These are phyloP conservation scores for Paecilomyces dactylethromorphus DNA, from an alignment of 2,329 filamentous ascomycete species.

Conservation along the genomic window DNA sequence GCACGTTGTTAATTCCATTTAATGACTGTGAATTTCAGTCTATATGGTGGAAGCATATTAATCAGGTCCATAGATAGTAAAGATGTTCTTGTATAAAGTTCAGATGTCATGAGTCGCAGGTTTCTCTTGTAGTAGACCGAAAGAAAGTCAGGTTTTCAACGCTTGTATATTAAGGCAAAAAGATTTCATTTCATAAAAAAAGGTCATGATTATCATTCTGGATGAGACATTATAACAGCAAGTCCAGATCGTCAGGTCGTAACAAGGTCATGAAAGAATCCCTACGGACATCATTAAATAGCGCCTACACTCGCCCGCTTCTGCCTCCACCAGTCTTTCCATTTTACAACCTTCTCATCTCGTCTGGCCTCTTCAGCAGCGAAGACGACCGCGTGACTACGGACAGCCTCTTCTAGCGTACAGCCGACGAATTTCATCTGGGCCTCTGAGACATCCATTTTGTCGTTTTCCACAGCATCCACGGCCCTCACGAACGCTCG, in stretches of 20 bases:
- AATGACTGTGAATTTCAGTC: neutral
- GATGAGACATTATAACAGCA: neutral
- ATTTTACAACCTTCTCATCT: slow-evolving; percentile 64
- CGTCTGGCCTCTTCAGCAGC: slow-evolving; percentile 81
- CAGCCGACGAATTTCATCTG: slow-evolving; percentile 74
- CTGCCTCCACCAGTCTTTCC: slow-evolving; percentile 66
- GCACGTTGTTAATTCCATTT: neutral
- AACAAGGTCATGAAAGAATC: neutral
- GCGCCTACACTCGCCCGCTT: slow-evolving; percentile 34
- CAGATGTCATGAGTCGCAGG: too few species aligned
- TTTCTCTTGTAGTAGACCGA: too few species aligned
- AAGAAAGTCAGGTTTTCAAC: too few species aligned
- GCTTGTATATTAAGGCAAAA: too few species aligned
- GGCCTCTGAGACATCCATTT: slow-evolving; percentile 60
- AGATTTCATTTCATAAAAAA: neutral
- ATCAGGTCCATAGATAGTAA: neutral
- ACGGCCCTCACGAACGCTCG: slow-evolving; percentile 79
- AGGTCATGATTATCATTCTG: neutral
- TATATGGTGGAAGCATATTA: neutral
- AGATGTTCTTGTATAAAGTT: neutral
- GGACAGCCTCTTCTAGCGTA: slow-evolving; percentile 77
- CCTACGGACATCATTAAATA: neutral
- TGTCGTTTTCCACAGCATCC: slow-evolving; percentile 66
- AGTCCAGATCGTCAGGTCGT: neutral
- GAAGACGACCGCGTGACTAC: slow-evolving; percentile 88